phyloP scores from a whole-genome alignment of 306 rosid species.

The Cucumis hystrix region DNA sequence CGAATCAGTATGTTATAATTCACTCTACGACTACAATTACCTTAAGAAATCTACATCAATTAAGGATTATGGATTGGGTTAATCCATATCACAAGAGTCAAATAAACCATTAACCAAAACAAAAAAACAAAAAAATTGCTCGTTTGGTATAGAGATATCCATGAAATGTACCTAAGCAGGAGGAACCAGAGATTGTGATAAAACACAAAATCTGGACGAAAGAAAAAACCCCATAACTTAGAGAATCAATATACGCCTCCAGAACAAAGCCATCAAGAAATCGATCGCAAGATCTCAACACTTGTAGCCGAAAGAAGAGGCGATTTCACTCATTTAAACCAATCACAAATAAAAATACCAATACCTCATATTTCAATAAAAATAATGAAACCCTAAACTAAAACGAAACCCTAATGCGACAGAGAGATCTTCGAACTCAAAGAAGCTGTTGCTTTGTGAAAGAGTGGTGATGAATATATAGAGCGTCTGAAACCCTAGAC shows the following conservation, averaged over 20 bases:
- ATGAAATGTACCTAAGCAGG: slow-evolving; percentile 21
- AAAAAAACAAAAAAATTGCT: too few species aligned
- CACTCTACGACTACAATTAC: too few species aligned
- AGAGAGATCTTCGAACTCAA: too few species aligned
- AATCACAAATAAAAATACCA: neutral
- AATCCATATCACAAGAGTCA: too few species aligned
- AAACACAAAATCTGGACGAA: slow-evolving; percentile 17
- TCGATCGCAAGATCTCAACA: slow-evolving; percentile 45
- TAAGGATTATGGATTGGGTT: too few species aligned
- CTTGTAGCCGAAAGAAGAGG: slow-evolving; percentile 77
- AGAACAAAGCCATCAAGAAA: slow-evolving; percentile 74
- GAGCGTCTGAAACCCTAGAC: slow-evolving; percentile 1
- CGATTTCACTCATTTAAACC: neutral
- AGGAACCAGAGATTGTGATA: slow-evolving; percentile 24
- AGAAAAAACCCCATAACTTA: slow-evolving; percentile 8
- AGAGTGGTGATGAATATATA: neutral
- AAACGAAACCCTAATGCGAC: neutral
- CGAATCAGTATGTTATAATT: too few species aligned
- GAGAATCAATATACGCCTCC: slow-evolving; percentile 35
- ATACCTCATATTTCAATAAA: neutral
- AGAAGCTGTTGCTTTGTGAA: neutral
- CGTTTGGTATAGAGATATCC: neutral
- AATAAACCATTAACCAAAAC: too few species aligned
- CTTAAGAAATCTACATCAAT: too few species aligned
- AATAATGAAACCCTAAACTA: neutral